phyloP scores from a whole-genome alignment of 495 filamentous ascomycete species.

The Margaritispora aquatica region DNA sequence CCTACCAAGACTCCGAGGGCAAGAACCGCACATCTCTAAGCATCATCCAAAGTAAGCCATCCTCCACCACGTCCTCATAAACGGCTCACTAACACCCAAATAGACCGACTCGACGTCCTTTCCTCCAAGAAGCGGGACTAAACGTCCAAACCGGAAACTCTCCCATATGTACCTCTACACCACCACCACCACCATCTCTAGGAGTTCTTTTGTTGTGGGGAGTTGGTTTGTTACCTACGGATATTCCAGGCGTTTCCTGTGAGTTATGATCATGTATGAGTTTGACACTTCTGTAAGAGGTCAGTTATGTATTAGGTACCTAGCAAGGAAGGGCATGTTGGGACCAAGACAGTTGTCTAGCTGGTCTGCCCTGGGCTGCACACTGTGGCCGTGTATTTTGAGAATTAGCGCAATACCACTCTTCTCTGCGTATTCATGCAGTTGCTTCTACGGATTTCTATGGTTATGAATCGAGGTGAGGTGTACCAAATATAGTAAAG shows the following conservation, averaged over 20 bases:
- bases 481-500: not conserved
- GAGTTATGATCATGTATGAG: not conserved
- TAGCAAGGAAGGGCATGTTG: not conserved
- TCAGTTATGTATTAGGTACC: too few relatives aligned
- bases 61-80: not conserved
- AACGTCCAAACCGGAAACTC: not conserved
- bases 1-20: slow-evolving; percentile 59
- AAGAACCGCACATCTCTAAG: slow-evolving; percentile 48
- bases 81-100: not conserved
- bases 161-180: not conserved
- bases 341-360: not conserved
- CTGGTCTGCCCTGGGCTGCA: not conserved
- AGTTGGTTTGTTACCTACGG: not conserved
- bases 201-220: not conserved
- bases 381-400: not conserved
- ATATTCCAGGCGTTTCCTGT: not conserved
- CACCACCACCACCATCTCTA: not conserved
- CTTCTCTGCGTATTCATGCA: not conserved
- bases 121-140: slow-evolving; percentile 29
- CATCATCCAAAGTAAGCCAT: slow-evolving; percentile 64
- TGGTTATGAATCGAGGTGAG: not conserved
- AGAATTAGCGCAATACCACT: not conserved
- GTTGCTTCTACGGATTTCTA: not conserved
- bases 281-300: not conserved
- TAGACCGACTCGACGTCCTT: slow-evolving; percentile 58